Evolutionary conservation across 2,329 filamentous ascomycete species (phyloP), one percentile per base, ranked within the genome.

Genomic region (Mycosphaerella sp.): DNA sequence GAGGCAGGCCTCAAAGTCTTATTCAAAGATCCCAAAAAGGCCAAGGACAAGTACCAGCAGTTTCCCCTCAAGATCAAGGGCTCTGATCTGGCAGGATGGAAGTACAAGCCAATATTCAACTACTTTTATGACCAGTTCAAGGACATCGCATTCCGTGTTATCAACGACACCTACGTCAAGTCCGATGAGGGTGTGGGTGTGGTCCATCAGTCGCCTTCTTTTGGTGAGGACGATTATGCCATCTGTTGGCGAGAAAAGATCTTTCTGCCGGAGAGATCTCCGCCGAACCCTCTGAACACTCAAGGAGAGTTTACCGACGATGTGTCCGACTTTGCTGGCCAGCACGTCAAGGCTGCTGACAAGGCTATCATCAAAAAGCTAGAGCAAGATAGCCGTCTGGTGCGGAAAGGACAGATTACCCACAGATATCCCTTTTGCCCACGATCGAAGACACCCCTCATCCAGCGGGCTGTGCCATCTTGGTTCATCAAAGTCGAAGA

Each of bases 21-120:
- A 2, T 96, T 95, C 76, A 96, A 96, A 71, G 89, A 95, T 62
- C 87, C 87, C 6, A 96, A 95, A 76, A 95, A 95, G 76, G 90
- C 90, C 47, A 95, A 95, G 69, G 95, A 84, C 74, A 91, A 90
- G 76, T 95, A 84, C 74, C 89, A 89, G 76, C 78, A 93, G 48
- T 69, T 95, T 11, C 80, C 86, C 59, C 53, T 64, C 44, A 91
- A 86, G 66, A 73, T 95, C 62, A 87, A 84, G 73, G 92, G 92
- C 46, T 86, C 83, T 60, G 85, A 90, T 45, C 89, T 96, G 84
- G 74, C 88, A 32, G 89, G 87, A 39, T 95, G 89, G 87, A 86
- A 84, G 69, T 97, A 96, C 67, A 78, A 89, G 70, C 91, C 92
- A 6, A 79, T 91, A 0, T 97, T 96, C 71, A 80, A 87, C 67